These are phyloP conservation scores for Dactylellina haptotyla DNA, from an alignment of 2,329 filamentous ascomycete species.

Conservation along the genomic window DNA sequence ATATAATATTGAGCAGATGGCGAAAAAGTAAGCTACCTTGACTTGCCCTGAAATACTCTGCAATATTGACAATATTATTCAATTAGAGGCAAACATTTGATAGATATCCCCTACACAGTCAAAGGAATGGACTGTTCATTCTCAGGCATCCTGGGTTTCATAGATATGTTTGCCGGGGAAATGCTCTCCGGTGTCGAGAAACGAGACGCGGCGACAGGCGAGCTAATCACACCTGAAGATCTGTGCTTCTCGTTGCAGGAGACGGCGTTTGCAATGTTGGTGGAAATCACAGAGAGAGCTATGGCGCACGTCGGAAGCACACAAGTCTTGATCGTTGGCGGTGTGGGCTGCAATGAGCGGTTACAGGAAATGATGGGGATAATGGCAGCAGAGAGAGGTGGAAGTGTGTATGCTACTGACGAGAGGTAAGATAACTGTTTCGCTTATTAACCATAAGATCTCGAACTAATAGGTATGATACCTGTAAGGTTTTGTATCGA, in stretches of 20 bases:
- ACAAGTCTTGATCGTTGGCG: conserved; percentile 93
- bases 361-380: conserved; percentile 98
- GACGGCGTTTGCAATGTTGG: conserved; percentile 94
- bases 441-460: not conserved
- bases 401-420: conserved; percentile 92
- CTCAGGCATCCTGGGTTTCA: conserved; percentile 84
- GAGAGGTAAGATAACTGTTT: conserved; percentile 68
- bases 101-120: conserved; percentile 93
- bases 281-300: conserved; percentile 96
- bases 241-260: conserved; percentile 95
- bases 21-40: conserved; percentile 67
- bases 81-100: conserved; percentile 68
- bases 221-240: conserved; percentile 78
- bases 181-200: conserved; percentile 66
- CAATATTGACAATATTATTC: not conserved
- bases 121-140: conserved; percentile 99
- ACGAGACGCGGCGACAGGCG: conserved; percentile 56
- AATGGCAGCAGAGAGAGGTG: conserved; percentile 89
- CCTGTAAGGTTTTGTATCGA: conserved; percentile 83
- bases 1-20: conserved; percentile 97
- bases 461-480: not conserved
- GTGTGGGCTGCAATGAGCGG: conserved; percentile 93
- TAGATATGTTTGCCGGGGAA: conserved; percentile 80
- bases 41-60: not conserved
- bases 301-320: conserved; percentile 95